A percentile compares a stretch with the other conserved stretches of the same genome.
Evolutionary conservation across 2,329 filamentous ascomycete species (phyloP).

Genomic region (Escovopsis sp.): DNA sequence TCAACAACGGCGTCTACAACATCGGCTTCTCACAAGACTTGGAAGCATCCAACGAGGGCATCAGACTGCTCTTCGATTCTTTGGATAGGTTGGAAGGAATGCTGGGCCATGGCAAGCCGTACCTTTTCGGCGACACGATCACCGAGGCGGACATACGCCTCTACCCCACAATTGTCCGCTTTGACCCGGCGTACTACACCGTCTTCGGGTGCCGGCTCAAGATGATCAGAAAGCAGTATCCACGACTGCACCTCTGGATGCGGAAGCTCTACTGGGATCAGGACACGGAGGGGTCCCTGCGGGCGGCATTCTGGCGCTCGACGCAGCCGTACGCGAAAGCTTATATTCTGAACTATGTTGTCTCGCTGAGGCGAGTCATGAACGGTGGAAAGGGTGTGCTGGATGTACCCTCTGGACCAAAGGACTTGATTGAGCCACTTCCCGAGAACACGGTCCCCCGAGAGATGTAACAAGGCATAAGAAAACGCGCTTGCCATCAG

Average conservation of each 20-base stretch:
- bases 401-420: conserved; percentile 15
- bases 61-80: conserved; percentile 44
- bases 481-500: no score
- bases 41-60: conserved; percentile 48
- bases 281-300: conserved; percentile 12
- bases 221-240: conserved; percentile 50
- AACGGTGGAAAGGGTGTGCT: conserved; percentile 13
- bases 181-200: conserved; percentile 54
- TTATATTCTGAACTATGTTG: conserved; percentile 18
- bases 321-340: conserved; percentile 39
- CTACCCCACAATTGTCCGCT: conserved; percentile 51
- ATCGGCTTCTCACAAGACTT: conserved; percentile 53
- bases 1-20: conserved; percentile 37
- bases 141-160: conserved; percentile 58
- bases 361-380: conserved; percentile 12
- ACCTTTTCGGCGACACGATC: conserved; percentile 46
- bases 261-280: conserved; percentile 56
- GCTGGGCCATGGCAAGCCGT: conserved; percentile 34
- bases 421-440: conserved; percentile 9
- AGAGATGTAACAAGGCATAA: no score
- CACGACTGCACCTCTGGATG: conserved; percentile 53
- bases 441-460: background rate
- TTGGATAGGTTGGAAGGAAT: conserved; percentile 50
- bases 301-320: conserved; percentile 51
- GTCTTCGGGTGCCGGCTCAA: conserved; percentile 51